Base-by-base conservation (phyloP, 2,329 filamentous ascomycete species). In the Orbilia oligospora region DNA sequence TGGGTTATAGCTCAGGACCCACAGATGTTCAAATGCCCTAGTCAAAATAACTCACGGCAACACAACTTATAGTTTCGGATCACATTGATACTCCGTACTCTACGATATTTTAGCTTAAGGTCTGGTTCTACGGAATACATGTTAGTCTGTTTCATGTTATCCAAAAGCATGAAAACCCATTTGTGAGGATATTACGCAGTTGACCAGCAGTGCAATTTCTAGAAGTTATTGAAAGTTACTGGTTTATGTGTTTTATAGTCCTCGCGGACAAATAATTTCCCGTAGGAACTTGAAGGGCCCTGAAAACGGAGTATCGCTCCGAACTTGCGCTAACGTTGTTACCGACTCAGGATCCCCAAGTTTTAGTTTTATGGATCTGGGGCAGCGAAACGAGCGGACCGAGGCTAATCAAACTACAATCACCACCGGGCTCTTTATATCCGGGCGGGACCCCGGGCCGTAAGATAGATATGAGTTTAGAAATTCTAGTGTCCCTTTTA, bases 361-460 rank as follows among this genome's bases (percentile, higher is more conserved):
- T 56, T n/a, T 58, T 33, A 3, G 22, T 30, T 55, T 38, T 38
- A 22, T 38, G 10, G 10, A 18, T 41, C n/a, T 58, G 16, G n/a
- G 14, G 16, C 30, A 20, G 9, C 30, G 1, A 38, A 10, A 27
- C 3, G 8, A 1, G 16, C 27, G n/a, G 6, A 18, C 18, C 55
- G 30, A 44, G 33, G 36, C 16, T 41, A 38, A 38, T 20, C 14
- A 9, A 12, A 38, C 1, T 51, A 24, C 24, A 24, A 3, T 51
- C 12, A 30, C 49, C 5, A 22, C 8, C 30, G 30, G 30, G 20
- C 18, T 20, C 38, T 16, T 12, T 24, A 18, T 6, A 12, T 38
- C 46, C 66, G 55, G 51, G 3, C 72, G 72, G 72, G 56, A 66
- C 48, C 48, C 56, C 72, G 72, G 72, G 46, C 72, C 72, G 72